Evolutionary conservation across 495 filamentous ascomycete species (phyloP), one percentile per base, ranked within the genome.

Genomic region (Penicillium coprophilum): DNA sequence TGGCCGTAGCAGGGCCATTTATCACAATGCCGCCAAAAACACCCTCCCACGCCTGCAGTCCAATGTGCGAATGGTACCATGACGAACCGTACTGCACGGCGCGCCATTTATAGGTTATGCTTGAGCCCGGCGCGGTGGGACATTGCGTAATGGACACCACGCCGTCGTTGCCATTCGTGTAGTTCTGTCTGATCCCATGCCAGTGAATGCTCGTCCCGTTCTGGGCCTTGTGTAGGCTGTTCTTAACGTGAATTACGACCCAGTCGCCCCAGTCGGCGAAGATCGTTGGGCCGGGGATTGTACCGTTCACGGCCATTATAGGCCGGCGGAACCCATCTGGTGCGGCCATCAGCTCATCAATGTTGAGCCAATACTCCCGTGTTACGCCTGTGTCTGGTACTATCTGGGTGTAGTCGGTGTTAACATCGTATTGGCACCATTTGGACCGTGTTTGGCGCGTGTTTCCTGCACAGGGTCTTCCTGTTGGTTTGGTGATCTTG

Each of bases 11-110:
- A 87, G 71, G 70, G 4, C 71, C 70, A 46, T 72, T 61, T 38
- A 72, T 69, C 1, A 66, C 57, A 4, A 75, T 69, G 8, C 61
- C 77, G 68, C 67, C 67, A 32, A 62, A 55, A 0, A 76, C 45
- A 20, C 73, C 69, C 46, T 72, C 59, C 64, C 71, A 72, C 0
- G 88, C 80, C 2, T 86, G 87, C 82, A 78, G 47, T 81, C 89
- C 73, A 19, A 78, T 76, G 59, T 91, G 88, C 1, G 85, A 87
- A 66, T 91, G 87, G 61, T 91, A 91, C 88, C 89, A 91, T 67
- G 88, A 89, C 0, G 87, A 87, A 17, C 88, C 88, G 8, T 84
- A 82, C 67, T 90, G 84, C 50, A 83, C 72, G 62, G 89, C 87
- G 6, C 83, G 85, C 68, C 92, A 92, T 62, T 87, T 83, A 62